Conservation (phyloP, 2,329 filamentous ascomycete genomes). For the Neopestalotiopsis sp. region DNA sequence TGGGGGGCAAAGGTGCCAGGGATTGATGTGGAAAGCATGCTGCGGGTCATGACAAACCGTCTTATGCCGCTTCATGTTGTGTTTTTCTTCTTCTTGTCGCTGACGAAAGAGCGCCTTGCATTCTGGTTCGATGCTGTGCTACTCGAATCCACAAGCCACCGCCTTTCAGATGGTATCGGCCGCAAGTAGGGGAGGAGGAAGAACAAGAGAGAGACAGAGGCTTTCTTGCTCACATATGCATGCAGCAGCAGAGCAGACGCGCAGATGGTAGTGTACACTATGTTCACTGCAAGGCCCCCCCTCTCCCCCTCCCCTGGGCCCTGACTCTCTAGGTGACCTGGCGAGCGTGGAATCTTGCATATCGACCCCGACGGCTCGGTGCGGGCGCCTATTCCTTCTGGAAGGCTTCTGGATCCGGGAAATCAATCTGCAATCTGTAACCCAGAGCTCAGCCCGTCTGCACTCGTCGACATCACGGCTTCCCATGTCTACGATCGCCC, state of each 20-base stretch:
- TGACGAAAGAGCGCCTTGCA: not conserved
- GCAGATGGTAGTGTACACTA: not conserved
- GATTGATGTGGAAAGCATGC: not conserved
- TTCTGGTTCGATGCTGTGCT: not conserved
- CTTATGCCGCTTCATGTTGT: not conserved
- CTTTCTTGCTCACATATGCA: not conserved
- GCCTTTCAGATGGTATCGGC: constrained; percentile 2
- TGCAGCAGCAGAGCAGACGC: not conserved
- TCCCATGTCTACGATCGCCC: not conserved
- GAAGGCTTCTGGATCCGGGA: constrained; percentile 11
- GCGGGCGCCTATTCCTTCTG: constrained; percentile 14
- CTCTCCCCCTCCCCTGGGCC: not conserved
- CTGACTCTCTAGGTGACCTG: not conserved
- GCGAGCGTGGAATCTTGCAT: constrained; percentile 1
- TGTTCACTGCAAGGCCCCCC: not conserved
- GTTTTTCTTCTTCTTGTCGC: not conserved
- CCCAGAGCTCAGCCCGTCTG: not conserved
- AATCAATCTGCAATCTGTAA: not conserved
- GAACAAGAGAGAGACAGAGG: not conserved
- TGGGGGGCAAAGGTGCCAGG: not conserved
- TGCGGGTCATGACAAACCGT: constrained; percentile 1
- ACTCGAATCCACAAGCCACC: constrained; percentile 5
- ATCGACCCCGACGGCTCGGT: not conserved
- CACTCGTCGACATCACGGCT: not conserved
- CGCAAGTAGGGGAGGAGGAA: not conserved